A percentile compares a stretch with the other conserved stretches of the same genome.
These are phyloP conservation scores for Cicer chorassanicum DNA, from an alignment of 306 rosid species.

Conservation along the genomic window DNA sequence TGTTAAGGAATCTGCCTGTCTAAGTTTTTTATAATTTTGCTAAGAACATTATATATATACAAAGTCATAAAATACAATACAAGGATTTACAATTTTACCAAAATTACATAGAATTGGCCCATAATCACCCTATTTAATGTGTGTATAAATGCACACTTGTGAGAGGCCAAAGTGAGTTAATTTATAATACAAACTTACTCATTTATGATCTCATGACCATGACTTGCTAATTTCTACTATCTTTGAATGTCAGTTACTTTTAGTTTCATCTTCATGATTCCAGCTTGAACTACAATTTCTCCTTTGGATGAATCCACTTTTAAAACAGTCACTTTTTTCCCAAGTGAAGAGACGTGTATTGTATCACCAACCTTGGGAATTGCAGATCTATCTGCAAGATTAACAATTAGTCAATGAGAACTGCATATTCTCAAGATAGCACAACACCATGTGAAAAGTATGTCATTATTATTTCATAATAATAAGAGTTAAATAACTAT, in stretches of 20 bases:
- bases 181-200: background rate
- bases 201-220: constrained; percentile 26
- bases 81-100: background rate
- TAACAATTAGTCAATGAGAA: constrained; percentile 38
- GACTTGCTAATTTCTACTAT: constrained; percentile 45
- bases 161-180: no score
- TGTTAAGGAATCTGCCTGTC: background rate
- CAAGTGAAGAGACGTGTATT: constrained; percentile 75
- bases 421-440: constrained; percentile 12
- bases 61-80: background rate
- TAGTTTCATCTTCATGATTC: constrained; percentile 81
- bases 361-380: constrained; percentile 76
- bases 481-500: background rate
- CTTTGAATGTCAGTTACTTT: constrained; percentile 65
- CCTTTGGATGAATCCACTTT: constrained; percentile 72
- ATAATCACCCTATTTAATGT: background rate
- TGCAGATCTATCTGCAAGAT: constrained; percentile 62
- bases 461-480: background rate
- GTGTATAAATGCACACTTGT: no score
- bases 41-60: background rate
- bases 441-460: constrained; percentile 18
- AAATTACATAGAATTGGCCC: background rate
- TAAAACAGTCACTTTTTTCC: constrained; percentile 68
- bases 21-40: background rate
- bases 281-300: constrained; percentile 84